A percentile compares a stretch with the other conserved stretches of the same genome.
These are phyloP conservation scores for Saprolegnia parasitica DNA, from an alignment of 352 stramenopile species.

Conservation along the genomic window DNA sequence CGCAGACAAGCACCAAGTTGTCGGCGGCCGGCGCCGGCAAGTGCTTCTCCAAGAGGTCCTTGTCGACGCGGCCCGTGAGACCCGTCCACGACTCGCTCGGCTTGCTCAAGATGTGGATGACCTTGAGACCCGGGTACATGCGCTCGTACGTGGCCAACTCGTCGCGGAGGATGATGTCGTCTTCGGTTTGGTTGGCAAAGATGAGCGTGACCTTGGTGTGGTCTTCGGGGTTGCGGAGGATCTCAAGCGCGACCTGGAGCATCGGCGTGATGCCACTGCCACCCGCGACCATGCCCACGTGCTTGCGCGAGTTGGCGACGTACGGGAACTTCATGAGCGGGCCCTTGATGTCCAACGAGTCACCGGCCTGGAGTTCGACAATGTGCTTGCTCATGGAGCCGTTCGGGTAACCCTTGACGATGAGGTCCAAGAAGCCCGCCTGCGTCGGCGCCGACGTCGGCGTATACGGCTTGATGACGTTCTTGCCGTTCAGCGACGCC, in stretches of 20 bases:
- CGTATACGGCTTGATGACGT: conserved; percentile 81
- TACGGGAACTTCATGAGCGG: conserved; percentile 85
- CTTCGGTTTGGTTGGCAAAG: conserved; percentile 77
- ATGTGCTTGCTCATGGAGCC: conserved; percentile 86
- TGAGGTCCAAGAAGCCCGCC: conserved; percentile 77
- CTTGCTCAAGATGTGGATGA: conserved; percentile 71
- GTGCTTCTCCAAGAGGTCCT: conserved; percentile 79
- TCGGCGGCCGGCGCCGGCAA: conserved; percentile 77
- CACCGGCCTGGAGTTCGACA: conserved; percentile 71
- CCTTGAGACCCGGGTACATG: conserved; percentile 67
- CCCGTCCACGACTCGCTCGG: conserved; percentile 59
- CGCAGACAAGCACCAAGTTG: conserved; percentile 83
- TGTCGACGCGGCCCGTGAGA: conserved; percentile 66
- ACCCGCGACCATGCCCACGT: conserved; percentile 85
- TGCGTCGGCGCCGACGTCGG: conserved; percentile 81
- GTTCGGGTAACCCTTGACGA: conserved; percentile 87
- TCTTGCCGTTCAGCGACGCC: conserved; percentile 69
- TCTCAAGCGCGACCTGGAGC: conserved; percentile 80
- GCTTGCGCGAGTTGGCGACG: conserved; percentile 83
- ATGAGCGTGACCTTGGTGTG: conserved; percentile 74
- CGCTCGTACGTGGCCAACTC: conserved; percentile 51
- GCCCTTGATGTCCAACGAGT: conserved; percentile 87
- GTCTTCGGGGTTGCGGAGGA: conserved; percentile 79
- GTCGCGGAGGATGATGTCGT: conserved; percentile 86
- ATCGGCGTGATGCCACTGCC: conserved; percentile 89